phyloP scores from a whole-genome alignment of 495 filamentous ascomycete species.

The Podospora conica region DNA sequence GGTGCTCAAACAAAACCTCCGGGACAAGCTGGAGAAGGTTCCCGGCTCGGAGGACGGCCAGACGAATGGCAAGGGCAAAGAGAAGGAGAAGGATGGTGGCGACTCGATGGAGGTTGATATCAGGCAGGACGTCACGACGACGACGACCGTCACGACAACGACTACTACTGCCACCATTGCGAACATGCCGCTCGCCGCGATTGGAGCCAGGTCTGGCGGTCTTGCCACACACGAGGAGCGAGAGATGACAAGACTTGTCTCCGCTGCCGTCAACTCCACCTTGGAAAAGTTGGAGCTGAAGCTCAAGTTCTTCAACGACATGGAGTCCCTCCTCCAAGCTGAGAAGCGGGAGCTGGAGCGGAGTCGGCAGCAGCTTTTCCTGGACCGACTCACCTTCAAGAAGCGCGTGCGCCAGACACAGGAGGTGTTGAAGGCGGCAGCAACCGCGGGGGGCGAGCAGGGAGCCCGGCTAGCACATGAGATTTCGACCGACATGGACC shows the following conservation, averaged over 20 bases:
- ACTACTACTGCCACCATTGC: conserved; percentile 49
- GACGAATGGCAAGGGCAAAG: conserved; percentile 41
- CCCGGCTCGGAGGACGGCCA: conserved; percentile 39
- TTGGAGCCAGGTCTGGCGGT: conserved; percentile 77
- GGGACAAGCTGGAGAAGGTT: conserved; percentile 64
- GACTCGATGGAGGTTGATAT: conserved; percentile 53
- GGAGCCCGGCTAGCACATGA: conserved; percentile 49
- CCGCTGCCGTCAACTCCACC: conserved; percentile 75
- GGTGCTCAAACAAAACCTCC: conserved; percentile 70
- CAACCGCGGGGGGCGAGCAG: conserved; percentile 53
- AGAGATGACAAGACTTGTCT: conserved; percentile 87
- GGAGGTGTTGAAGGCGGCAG: conserved; percentile 62
- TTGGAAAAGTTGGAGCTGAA: conserved; percentile 80
- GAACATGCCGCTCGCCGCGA: conserved; percentile 74
- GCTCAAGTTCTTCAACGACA: conserved; percentile 89
- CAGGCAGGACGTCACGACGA: conserved; percentile 35
- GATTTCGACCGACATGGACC: conserved; percentile 44
- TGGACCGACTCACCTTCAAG: conserved; percentile 86
- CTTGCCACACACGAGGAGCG: conserved; percentile 94
- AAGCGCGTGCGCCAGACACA: conserved; percentile 76
- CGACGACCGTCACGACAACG: conserved; percentile 34
- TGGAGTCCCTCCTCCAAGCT: conserved; percentile 84
- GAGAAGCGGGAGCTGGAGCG: conserved; percentile 90
- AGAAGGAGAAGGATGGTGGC: conserved; percentile 49
- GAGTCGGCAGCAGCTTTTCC: conserved; percentile 83